Evolutionary conservation across 768 basidiomycete genomes (phyloP).

Genomic region (Xanthoconium purpureum): DNA sequence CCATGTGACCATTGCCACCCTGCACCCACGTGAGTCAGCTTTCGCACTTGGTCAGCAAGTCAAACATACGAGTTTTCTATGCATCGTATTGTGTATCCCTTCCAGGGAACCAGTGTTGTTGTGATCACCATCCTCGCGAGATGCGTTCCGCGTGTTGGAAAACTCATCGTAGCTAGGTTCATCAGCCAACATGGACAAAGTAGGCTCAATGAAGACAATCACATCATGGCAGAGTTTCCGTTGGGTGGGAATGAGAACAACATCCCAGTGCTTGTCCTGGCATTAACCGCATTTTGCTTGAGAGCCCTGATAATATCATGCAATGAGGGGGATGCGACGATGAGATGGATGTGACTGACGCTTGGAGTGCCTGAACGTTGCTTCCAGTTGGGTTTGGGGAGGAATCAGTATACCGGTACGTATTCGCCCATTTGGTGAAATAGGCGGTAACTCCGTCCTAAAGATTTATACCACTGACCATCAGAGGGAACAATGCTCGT

Average conservation of each 20-base stretch:
- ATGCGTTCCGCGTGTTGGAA: slow-evolving; percentile 24
- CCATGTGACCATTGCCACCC: slow-evolving; percentile 30
- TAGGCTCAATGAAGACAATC: neutral
- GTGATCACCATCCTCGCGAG: slow-evolving; percentile 12
- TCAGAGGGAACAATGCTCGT: neutral
- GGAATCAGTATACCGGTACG: slow-evolving; percentile 18
- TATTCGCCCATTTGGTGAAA: slow-evolving; percentile 18
- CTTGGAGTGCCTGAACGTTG: slow-evolving; percentile 9
- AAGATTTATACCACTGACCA: neutral
- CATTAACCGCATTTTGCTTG: slow-evolving; percentile 10
- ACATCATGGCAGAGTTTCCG: slow-evolving; percentile 13
- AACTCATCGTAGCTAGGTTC: slow-evolving; percentile 28
- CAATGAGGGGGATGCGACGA: neutral
- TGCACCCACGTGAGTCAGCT: neutral
- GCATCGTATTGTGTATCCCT: slow-evolving; percentile 19
- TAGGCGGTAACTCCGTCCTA: slow-evolving; percentile 16
- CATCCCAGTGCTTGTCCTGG: slow-evolving; percentile 18
- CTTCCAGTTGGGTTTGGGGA: slow-evolving; percentile 13
- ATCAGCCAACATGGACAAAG: neutral
- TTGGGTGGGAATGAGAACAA: slow-evolving; percentile 19
- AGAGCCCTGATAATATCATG: slow-evolving; percentile 8
- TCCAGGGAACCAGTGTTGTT: slow-evolving; percentile 20
- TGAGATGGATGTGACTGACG: slow-evolving; percentile 3
- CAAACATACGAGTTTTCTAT: slow-evolving; percentile 16
- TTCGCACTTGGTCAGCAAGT: neutral